Evolutionary conservation across 2,329 filamentous ascomycete species (phyloP), one percentile per base, ranked within the genome.

Genomic region (Thielaviopsis cerberus): DNA sequence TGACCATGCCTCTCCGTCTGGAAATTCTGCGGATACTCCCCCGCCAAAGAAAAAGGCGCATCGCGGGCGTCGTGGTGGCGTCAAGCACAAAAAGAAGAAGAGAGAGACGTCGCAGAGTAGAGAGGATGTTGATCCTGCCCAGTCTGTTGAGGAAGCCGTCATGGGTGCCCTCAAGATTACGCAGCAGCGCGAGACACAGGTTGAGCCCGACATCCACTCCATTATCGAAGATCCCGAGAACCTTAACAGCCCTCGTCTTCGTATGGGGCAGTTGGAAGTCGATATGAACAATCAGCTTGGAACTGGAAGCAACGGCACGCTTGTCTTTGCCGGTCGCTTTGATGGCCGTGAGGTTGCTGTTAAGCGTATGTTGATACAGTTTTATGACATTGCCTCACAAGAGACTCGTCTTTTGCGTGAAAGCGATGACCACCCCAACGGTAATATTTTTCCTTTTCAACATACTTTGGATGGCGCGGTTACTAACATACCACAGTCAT

Each of bases 321-420:
- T 94, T 57, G 92, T 98, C 0, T 97, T 92, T 69, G 85, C 88
- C 54, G 92, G 92, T n/a, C 87, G 83, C 57, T 97, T 94, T 68
- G 92, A 94, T 68, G 89, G 89, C 24, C 84, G 90, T 55, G 85
- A 90, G 51, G 91, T 98, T 25, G 92, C 92, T 1, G 88, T 98
- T 53, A 98, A 98, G 74, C 82, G 92, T 34, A 94, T 98, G 88
- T 76, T 97, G 61, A 88, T 91, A 34, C 88, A 95, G 64, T 96
- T 96, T 65, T 96, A 90, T 67, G 91, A 95, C 63, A 87, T 98
- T 64, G 92, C 92, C 0, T 89, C 88, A 11, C 89, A 95, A 65
- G 92, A 98, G 71, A 94, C 95, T 1, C 85, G 85, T 61, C 75
- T 97, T 56, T 72, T 98, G 11, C 80, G 94, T 61, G 89, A 96